Percentiles rank a stretch among this genome's conserved stretches.
Evolutionary conservation across 1,284 basidiomycete species (phyloP).

Genomic region (Ceratobasidium sp.): DNA sequence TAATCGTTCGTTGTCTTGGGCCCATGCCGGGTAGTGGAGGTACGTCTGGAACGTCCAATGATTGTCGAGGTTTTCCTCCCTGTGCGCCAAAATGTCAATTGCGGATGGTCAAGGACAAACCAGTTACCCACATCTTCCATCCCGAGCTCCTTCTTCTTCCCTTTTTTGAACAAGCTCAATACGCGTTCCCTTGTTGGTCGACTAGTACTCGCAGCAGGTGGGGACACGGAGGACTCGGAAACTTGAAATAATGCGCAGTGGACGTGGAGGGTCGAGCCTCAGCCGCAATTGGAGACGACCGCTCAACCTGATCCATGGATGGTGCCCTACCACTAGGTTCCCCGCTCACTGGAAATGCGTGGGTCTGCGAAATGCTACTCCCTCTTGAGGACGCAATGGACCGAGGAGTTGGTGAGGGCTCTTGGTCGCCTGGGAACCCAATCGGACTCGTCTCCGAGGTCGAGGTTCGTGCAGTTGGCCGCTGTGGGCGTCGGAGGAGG

Average conservation of each 20-base stretch:
- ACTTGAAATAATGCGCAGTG: conserved; percentile 3
- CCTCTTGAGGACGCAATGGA: conserved; percentile 18
- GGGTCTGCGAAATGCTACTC: conserved; percentile 2
- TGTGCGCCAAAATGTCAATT: background rate
- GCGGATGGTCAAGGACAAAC: background rate
- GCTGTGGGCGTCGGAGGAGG: conserved; percentile 5
- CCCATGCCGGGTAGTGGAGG: background rate
- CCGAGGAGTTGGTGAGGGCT: conserved; percentile 23
- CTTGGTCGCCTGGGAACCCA: conserved; percentile 28
- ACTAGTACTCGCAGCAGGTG: background rate
- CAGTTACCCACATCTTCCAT: conserved; percentile 8
- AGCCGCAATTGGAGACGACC: background rate
- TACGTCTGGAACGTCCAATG: conserved; percentile 23
- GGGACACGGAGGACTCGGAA: conserved; percentile 11
- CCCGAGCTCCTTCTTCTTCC: conserved; percentile 23
- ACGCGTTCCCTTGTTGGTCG: conserved; percentile 17
- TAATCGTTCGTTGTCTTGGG: conserved; percentile 31
- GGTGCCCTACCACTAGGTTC: background rate
- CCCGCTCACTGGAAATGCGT: background rate
- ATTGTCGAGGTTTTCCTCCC: conserved; percentile 9
- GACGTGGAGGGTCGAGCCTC: background rate
- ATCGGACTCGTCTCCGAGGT: conserved; percentile 20
- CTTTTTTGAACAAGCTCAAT: conserved; percentile 32
- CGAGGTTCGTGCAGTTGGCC: conserved; percentile 2
- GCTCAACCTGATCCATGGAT: background rate